These are phyloP conservation scores for Bryoerythrophyllum caledonicum DNA, from an alignment of 225 moss, liverwort and hornwort genomes.

Conservation along the genomic window DNA sequence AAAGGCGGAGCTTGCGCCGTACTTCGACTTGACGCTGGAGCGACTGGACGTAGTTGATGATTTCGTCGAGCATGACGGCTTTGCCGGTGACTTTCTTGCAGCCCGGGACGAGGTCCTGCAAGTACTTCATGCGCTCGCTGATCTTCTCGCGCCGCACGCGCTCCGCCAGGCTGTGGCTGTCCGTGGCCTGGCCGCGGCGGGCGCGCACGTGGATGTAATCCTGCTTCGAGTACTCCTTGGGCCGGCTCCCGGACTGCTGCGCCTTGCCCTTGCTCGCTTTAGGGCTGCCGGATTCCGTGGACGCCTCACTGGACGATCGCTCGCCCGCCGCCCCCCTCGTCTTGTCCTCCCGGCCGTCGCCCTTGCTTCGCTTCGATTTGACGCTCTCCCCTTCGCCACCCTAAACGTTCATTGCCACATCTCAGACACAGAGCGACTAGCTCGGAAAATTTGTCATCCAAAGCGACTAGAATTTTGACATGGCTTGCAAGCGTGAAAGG, in stretches of 20 bases:
- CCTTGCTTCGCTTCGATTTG: conserved; percentile 18
- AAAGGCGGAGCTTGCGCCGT: not conserved
- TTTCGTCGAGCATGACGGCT: conserved; percentile 56
- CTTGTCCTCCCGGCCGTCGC: conserved; percentile 7
- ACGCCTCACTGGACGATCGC: conserved; percentile 34
- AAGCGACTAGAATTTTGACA: not conserved
- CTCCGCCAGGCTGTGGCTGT: conserved; percentile 47
- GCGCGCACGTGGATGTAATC: conserved; percentile 50
- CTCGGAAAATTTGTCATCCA: no score
- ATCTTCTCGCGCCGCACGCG: conserved; percentile 54
- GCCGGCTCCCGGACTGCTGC: not conserved
- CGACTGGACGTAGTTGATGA: conserved; percentile 55
- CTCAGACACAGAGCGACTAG: not conserved
- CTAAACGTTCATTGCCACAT: not conserved
- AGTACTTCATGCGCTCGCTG: conserved; percentile 52
- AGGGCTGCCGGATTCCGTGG: conserved; percentile 30
- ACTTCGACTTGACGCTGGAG: conserved; percentile 58
- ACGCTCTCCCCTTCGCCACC: not conserved
- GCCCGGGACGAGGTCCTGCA: conserved; percentile 52
- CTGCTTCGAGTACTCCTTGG: conserved; percentile 32
- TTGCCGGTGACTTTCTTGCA: conserved; percentile 57
- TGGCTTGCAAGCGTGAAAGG: not conserved
- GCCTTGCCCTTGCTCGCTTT: conserved; percentile 1
- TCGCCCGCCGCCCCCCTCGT: conserved; percentile 14
- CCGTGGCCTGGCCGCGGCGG: conserved; percentile 44